These are phyloP conservation scores for Bipolaris oryzae DNA, from an alignment of 2,329 filamentous ascomycete genomes.

Conservation along the genomic window DNA sequence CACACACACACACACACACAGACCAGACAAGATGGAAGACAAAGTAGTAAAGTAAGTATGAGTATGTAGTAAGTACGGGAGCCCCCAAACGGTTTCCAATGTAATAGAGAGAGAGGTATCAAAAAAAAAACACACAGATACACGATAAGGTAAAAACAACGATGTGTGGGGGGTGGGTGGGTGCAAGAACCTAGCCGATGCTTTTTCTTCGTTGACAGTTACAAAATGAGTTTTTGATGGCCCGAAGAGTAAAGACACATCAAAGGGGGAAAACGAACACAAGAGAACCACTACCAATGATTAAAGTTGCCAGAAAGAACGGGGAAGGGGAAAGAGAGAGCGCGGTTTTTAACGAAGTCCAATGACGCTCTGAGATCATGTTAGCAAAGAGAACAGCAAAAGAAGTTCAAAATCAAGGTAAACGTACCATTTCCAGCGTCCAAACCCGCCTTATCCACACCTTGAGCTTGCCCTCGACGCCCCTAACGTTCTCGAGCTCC, in stretches of 20 bases:
- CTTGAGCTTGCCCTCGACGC: conserved; percentile 89
- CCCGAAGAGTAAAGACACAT: conserved; percentile 1
- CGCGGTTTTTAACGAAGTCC: conserved; percentile 67
- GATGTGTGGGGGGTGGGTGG: conserved; percentile 12
- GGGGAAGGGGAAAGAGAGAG: neutral
- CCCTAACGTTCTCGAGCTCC: conserved; percentile 85
- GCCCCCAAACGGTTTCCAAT: neutral
- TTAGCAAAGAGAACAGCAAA: conserved; percentile 18
- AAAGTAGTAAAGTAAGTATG: too few relatives aligned
- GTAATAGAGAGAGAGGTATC: conserved; percentile 35
- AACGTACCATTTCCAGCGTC: conserved; percentile 87
- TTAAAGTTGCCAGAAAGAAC: conserved; percentile 22
- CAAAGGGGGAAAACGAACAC: neutral
- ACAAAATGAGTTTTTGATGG: neutral
- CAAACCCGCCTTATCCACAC: conserved; percentile 98
- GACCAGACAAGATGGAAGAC: too few relatives aligned
- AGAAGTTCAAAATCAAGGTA: neutral
- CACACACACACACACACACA: too few relatives aligned
- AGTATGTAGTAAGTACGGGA: too few relatives aligned
- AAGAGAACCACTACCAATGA: conserved; percentile 17
- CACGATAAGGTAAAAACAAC: conserved; percentile 13
- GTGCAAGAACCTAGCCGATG: conserved; percentile 1
- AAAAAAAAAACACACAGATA: conserved; percentile 23
- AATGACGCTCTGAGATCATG: conserved; percentile 71
- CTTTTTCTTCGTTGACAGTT: conserved; percentile 22